Conservation (phyloP, 2,329 filamentous ascomycete genomes). For the Alternaria gaisen region DNA sequence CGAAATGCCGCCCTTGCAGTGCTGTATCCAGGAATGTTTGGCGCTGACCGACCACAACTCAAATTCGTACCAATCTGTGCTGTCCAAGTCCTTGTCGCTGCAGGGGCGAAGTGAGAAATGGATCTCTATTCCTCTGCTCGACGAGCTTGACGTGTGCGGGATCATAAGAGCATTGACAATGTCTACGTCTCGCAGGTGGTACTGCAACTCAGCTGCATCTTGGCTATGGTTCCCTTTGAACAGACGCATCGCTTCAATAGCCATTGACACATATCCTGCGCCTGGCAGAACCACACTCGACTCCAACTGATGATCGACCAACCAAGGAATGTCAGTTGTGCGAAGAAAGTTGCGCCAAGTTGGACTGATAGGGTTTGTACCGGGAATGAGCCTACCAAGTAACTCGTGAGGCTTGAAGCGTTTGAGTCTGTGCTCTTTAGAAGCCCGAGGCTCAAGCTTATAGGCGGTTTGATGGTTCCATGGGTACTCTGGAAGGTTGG, state of each 20-base stretch:
- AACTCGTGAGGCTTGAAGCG: constrained; percentile 28
- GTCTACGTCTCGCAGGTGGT: constrained; percentile 28
- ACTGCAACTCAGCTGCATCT: constrained; percentile 7
- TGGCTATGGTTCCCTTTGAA: neutral
- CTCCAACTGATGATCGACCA: constrained; percentile 53
- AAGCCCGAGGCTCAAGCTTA: neutral
- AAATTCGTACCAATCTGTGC: constrained; percentile 8
- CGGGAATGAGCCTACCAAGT: constrained; percentile 15
- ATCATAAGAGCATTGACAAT: constrained; percentile 31
- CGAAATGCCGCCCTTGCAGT: constrained; percentile 5
- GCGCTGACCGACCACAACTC: constrained; percentile 4
- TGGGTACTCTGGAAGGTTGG: neutral
- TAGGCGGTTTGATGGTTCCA: constrained; percentile 1
- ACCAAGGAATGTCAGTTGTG: constrained; percentile 55
- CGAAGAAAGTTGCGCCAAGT: constrained; percentile 55
- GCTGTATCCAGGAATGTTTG: constrained; percentile 4
- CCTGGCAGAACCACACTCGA: constrained; percentile 55
- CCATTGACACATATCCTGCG: constrained; percentile 57
- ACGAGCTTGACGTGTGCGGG: constrained; percentile 14
- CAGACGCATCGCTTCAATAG: constrained; percentile 46
- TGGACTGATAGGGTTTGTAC: constrained; percentile 36
- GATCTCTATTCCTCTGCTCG: constrained; percentile 22
- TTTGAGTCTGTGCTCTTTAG: constrained; percentile 7
- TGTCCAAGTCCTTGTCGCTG: constrained; percentile 12
- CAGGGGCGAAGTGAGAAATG: constrained; percentile 7